Evolutionary conservation across 164 flowering plant species (phyloP), one percentile per base, ranked within the genome.

Genomic region (Macadamia tetraphylla): DNA sequence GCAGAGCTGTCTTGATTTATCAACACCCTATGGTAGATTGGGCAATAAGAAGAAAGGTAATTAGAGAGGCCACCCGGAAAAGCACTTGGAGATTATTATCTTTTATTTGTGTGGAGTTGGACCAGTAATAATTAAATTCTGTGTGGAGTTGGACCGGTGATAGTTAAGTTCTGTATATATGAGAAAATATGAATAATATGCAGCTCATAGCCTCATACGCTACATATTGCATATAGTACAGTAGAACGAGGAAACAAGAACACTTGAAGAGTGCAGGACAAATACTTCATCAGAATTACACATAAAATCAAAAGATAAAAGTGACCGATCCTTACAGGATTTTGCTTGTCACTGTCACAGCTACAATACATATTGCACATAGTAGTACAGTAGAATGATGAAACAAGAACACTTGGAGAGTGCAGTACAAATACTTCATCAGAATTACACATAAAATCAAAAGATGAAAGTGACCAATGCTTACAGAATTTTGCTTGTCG

Each of bases 281-380:
- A 29, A 14, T 1, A 10, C 29, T 6, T 1, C 17, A 9, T 1
- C 6, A 55, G 51, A 29, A 49, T 7, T 13, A 9, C 29, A 9
- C 29, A 14, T 12, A 15, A 51, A 14, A 49, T 17, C 2, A 31
- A 58, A 59, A 67, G 9, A 9, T 8, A 60, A 55, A 18, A 1
- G 53, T 1, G 56, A 70, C 29, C 9, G 35, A 65, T n/a, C 15
- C 94, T 85, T 81, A 87, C 91, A 70, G 81, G 79, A 79, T 80
- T 79, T 76, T 78, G 63, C 74, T 80, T 84, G 66, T 81, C 78
- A 6, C 78, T 67, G 68, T 85, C 89, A 44, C 80, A 81, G 58
- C 86, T 78, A 64, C 23, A 87, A 88, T 35, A 87, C 71, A 63
- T 77, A 85, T 84, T 88, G 94, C 60, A 88, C 94, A 69, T 88